These are phyloP conservation scores for Wickerhamiella qilinensis DNA, from an alignment of 805 yeast genomes.

Conservation along the genomic window DNA sequence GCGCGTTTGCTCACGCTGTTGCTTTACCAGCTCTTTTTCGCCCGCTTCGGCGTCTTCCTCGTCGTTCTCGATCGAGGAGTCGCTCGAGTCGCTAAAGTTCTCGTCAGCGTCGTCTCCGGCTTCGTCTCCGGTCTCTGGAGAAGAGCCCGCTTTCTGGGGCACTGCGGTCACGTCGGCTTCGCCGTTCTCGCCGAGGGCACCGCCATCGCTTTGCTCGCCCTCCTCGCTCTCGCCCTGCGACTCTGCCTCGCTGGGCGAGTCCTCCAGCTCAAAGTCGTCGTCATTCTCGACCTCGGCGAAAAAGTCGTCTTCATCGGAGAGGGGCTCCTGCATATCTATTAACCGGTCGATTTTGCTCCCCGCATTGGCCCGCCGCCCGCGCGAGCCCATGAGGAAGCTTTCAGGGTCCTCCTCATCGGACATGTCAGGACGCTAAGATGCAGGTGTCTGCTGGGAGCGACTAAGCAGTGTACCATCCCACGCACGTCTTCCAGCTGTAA, in stretches of 20 bases:
- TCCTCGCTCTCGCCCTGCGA: constrained; percentile 1
- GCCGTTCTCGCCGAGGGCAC: constrained; percentile 4
- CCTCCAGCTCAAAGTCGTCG: constrained; percentile 25
- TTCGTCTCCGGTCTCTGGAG: constrained; percentile 4
- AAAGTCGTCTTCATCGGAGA: constrained; percentile 36
- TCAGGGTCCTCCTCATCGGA: constrained; percentile 1
- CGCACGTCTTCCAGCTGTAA: background rate
- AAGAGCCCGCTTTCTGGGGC: background rate
- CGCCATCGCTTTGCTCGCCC: background rate
- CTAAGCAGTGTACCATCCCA: too few relatives aligned
- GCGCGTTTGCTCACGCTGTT: constrained; percentile 19
- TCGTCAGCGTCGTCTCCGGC: constrained; percentile 12
- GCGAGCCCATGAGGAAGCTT: constrained; percentile 21
- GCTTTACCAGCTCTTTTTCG: constrained; percentile 41
- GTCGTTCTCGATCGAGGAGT: constrained; percentile 28
- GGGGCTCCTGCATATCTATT: constrained; percentile 53
- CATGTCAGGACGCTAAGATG: background rate
- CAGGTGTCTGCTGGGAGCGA: too few relatives aligned
- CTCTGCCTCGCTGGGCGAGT: constrained; percentile 6
- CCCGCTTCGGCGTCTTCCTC: constrained; percentile 47
- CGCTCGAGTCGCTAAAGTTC: constrained; percentile 31
- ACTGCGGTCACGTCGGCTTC: constrained; percentile 14
- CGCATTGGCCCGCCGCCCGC: constrained; percentile 73
- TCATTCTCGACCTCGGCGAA: constrained; percentile 28
- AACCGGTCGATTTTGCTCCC: constrained; percentile 68